These are phyloP conservation scores for Yarrowia deformans DNA, from an alignment of 805 yeast genomes.

Conservation along the genomic window DNA sequence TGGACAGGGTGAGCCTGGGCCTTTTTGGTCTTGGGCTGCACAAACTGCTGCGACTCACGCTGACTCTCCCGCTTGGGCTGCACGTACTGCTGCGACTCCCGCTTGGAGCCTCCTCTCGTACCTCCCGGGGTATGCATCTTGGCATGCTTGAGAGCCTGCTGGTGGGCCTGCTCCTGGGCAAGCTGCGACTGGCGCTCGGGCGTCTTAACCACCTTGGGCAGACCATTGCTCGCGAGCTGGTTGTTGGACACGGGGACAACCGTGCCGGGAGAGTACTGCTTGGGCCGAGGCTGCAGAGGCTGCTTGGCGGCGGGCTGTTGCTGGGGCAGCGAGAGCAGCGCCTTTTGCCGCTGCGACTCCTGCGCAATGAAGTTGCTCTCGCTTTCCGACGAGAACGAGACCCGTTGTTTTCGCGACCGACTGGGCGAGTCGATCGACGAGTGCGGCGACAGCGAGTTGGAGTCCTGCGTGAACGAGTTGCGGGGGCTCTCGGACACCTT, in stretches of 20 bases:
- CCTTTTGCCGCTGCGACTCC: slow-evolving; percentile 38
- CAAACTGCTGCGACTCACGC: slow-evolving; percentile 4
- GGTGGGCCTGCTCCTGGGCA: slow-evolving; percentile 37
- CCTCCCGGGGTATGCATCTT: slow-evolving; percentile 24
- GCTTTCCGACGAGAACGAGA: slow-evolving; percentile 22
- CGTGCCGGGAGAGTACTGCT: slow-evolving; percentile 29
- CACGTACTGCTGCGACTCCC: background rate
- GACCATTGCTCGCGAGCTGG: slow-evolving; percentile 32
- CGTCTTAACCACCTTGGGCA: slow-evolving; percentile 34
- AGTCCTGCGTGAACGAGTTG: slow-evolving; percentile 39
- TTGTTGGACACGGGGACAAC: slow-evolving; percentile 35
- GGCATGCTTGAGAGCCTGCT: slow-evolving; percentile 36
- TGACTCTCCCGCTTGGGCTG: slow-evolving; percentile 4
- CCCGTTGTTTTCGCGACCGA: slow-evolving; percentile 30
- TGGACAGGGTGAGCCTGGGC: slow-evolving; percentile 1
- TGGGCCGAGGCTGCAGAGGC: slow-evolving; percentile 32
- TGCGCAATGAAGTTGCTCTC: slow-evolving; percentile 26
- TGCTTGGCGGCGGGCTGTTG: slow-evolving; percentile 17
- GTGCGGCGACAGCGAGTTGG: slow-evolving; percentile 20
- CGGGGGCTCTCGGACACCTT: slow-evolving; percentile 42
- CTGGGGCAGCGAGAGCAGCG: slow-evolving; percentile 13
- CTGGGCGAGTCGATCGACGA: slow-evolving; percentile 39
- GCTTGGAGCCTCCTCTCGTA: no score
- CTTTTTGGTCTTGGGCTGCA: slow-evolving; percentile 18
- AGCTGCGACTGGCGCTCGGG: slow-evolving; percentile 32